Evolutionary conservation across 1,284 basidiomycete genomes (phyloP), one percentile per base, ranked within the genome.

Genomic region (Moesziomyces sp.): DNA sequence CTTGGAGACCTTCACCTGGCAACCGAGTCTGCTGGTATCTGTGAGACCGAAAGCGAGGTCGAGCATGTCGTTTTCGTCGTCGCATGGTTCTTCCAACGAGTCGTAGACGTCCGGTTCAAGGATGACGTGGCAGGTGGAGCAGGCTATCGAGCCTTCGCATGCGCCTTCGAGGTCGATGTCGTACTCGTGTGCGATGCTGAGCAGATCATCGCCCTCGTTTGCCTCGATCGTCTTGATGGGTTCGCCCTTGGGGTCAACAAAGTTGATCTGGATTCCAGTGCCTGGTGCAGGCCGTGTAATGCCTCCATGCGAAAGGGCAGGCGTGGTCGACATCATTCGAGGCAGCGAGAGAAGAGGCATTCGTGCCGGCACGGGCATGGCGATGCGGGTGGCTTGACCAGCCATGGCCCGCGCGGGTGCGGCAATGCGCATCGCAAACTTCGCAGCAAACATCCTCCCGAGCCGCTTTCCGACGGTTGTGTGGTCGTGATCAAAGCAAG

Each of bases 21-120:
- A 89, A 4, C 88, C 88, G n/a, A 89, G 83, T 38, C 88, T 82
- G 8, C 88, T 89, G 21, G 88, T 89, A 42, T 98, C 96, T 1
- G 94, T 97, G 63, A 99, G 87, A 0, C 94, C 96, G 78, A 98
- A 99, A 1, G 96, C 97, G 87, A 99, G 91, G 85, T 99, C 96
- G 43, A 99, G 88, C 95, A 98, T 98, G 54, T 84, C 84, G 48
- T 85, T 97, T 86, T 99, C 96, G 83, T 99, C 96, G 76, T 99
- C 96, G 63, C 92, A 92, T 1, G 96, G 94, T 81, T 97, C 95
- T 2, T 92, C 91, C 3, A 97, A 87, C 50, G 88, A 82, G 84
- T 97, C 93, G 83, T 93, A 98, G 64, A 90, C 87, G 77, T 93
- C 90, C 11, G 90, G 89, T 50, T 91, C 88, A 46, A 98, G 88